Percentiles rank a stretch among this genome's conserved stretches.
These are phyloP conservation scores for Microdochium nivale DNA, from an alignment of 2,329 filamentous ascomycete species.

Conservation along the genomic window DNA sequence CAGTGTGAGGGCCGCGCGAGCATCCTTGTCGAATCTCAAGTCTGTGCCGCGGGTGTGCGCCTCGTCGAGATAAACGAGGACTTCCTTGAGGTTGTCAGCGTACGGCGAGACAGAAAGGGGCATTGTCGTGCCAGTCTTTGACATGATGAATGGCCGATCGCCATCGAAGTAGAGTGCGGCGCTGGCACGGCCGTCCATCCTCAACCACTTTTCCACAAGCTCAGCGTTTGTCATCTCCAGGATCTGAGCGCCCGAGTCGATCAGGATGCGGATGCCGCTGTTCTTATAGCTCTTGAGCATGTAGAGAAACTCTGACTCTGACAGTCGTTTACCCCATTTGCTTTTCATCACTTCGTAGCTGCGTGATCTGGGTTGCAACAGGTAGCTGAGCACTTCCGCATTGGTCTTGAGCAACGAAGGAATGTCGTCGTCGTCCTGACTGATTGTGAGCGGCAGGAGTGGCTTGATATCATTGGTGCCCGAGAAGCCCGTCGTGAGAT, in stretches of 20 bases:
- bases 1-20: slow-evolving; percentile 45
- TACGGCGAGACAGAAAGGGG: slow-evolving; percentile 46
- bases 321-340: slow-evolving; percentile 24
- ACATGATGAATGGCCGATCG: slow-evolving; percentile 35
- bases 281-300: slow-evolving; percentile 18
- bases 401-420: slow-evolving; percentile 48
- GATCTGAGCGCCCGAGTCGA: slow-evolving; percentile 57
- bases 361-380: slow-evolving; percentile 43
- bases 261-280: slow-evolving; percentile 40
- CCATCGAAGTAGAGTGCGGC: slow-evolving; percentile 47
- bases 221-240: slow-evolving; percentile 48
- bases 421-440: slow-evolving; percentile 55
- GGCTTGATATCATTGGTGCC: slow-evolving; percentile 60
- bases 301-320: slow-evolving; percentile 34
- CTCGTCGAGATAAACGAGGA: slow-evolving; percentile 52
- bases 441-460: slow-evolving; percentile 52
- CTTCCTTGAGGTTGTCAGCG: slow-evolving; percentile 39
- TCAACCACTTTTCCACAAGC: slow-evolving; percentile 42
- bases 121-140: slow-evolving; percentile 21
- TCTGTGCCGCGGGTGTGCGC: slow-evolving; percentile 54
- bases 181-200: slow-evolving; percentile 28
- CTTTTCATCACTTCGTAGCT: slow-evolving; percentile 29
- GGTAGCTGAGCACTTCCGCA: slow-evolving; percentile 51
- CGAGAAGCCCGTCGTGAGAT: slow-evolving; percentile 57
- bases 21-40: slow-evolving; percentile 39